phyloP scores from a whole-genome alignment of 768 basidiomycete species.

The Russula griseocarnosa region DNA sequence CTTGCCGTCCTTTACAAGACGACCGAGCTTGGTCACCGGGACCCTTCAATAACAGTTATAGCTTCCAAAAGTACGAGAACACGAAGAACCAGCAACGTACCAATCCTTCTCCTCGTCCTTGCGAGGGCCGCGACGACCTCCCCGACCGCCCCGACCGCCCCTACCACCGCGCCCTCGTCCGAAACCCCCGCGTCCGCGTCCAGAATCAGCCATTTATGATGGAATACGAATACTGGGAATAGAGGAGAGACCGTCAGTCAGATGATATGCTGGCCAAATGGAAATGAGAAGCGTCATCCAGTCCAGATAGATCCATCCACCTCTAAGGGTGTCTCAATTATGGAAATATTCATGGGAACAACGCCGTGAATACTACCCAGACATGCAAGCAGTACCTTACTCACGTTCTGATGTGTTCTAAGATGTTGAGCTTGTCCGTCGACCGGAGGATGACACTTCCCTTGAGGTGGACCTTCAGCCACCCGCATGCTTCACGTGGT shows the following conservation, averaged over 20 bases:
- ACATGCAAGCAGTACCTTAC: not conserved
- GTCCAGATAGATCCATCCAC: slow-evolving; percentile 15
- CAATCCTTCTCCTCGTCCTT: slow-evolving; percentile 99
- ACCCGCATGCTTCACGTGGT: not conserved
- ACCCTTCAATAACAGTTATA: slow-evolving; percentile 51
- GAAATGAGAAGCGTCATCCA: slow-evolving; percentile 19
- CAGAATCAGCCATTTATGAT: slow-evolving; percentile 74
- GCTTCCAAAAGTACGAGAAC: slow-evolving; percentile 15
- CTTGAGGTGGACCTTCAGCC: not conserved
- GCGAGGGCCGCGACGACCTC: slow-evolving; percentile 92
- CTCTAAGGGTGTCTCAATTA: not conserved
- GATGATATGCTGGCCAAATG: not conserved
- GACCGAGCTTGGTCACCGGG: slow-evolving; percentile 98
- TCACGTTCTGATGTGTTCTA: slow-evolving; percentile 20
- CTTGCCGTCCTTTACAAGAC: slow-evolving; percentile 98
- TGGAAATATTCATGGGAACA: not conserved
- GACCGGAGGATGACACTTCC: not conserved
- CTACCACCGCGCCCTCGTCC: slow-evolving; percentile 77
- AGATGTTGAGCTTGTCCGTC: slow-evolving; percentile 9
- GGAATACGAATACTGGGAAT: slow-evolving; percentile 32
- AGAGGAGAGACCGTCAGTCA: slow-evolving; percentile 8
- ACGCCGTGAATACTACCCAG: not conserved
- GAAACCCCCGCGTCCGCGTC: slow-evolving; percentile 88
- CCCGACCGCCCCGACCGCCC: slow-evolving; percentile 58
- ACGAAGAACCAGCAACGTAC: slow-evolving; percentile 44